phyloP scores from a whole-genome alignment of 768 basidiomycete genomes.

The Neoboletus subvelutipes region DNA sequence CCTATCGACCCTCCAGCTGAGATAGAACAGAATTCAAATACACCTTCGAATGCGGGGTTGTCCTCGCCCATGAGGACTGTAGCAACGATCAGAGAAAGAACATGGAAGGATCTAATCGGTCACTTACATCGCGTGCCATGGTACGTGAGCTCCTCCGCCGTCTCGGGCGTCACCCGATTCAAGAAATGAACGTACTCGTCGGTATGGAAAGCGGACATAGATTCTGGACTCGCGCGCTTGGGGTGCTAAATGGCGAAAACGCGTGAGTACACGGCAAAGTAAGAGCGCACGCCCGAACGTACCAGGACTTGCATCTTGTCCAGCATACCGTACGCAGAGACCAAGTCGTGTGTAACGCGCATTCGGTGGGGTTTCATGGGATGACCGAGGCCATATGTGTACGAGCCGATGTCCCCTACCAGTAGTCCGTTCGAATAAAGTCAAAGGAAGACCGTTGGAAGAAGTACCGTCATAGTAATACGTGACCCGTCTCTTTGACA shows the following conservation, averaged over 20 bases:
- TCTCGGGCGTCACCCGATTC: constrained; percentile 86
- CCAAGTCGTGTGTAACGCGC: constrained; percentile 88
- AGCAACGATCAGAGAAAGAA: constrained; percentile 1
- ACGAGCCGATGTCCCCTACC: constrained; percentile 67
- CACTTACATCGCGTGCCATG: constrained; percentile 80
- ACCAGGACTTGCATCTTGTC: constrained; percentile 92
- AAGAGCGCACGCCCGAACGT: constrained; percentile 7
- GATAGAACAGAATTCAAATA: constrained; percentile 97
- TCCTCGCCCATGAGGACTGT: constrained; percentile 78
- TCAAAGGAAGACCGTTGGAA: background rate
- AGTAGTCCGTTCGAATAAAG: constrained; percentile 1
- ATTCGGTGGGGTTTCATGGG: constrained; percentile 98
- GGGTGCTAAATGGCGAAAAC: constrained; percentile 53
- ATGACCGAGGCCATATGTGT: constrained; percentile 85
- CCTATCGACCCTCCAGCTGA: constrained; percentile 95
- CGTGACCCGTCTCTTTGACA: constrained; percentile 73
- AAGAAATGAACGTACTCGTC: constrained; percentile 98
- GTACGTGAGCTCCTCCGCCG: constrained; percentile 79
- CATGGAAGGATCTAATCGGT: background rate
- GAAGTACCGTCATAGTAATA: constrained; percentile 79
- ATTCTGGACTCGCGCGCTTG: constrained; percentile 63
- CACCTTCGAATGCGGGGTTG: constrained; percentile 93
- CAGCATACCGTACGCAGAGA: constrained; percentile 90
- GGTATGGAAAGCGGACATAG: constrained; percentile 94
- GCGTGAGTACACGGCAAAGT: background rate